A percentile compares a stretch with the other conserved stretches of the same genome.
phyloP scores from a whole-genome alignment of 148 eudicot species.

The Rhododendron ferrugineum region DNA sequence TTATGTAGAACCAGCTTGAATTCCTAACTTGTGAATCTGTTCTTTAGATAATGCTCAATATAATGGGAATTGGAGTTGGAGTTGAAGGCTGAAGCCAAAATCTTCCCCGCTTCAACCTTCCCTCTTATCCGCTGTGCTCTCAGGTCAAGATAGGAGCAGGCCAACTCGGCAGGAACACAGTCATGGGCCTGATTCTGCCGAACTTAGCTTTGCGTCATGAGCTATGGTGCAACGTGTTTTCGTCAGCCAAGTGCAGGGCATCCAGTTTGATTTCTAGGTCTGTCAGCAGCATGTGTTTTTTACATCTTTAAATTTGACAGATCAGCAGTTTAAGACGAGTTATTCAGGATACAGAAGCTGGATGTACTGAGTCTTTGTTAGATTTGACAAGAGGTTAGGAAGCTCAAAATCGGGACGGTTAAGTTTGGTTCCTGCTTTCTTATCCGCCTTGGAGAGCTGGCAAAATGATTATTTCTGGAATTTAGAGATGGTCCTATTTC shows the following conservation, averaged over 20 bases:
- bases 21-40: not conserved
- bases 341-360: not conserved
- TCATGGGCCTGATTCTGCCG: not conserved
- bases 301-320: not conserved
- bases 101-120: not conserved
- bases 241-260: not conserved
- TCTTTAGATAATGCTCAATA: not conserved
- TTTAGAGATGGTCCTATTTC: not conserved
- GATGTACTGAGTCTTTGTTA: not conserved
- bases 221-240: not conserved
- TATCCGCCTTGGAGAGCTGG: not conserved
- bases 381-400: not conserved
- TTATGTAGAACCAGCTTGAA: not conserved
- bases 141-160: not conserved
- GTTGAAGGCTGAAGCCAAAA: not conserved
- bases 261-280: not conserved
- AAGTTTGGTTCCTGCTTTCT: not conserved
- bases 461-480: not conserved
- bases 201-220: not conserved
- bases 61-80: not conserved
- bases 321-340: not conserved
- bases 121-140: not conserved
- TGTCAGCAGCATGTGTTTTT: not conserved
- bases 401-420: not conserved
- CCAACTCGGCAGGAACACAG: not conserved